Conservation (phyloP, 495 filamentous ascomycete genomes). For the Trichocladium antarcticum region DNA sequence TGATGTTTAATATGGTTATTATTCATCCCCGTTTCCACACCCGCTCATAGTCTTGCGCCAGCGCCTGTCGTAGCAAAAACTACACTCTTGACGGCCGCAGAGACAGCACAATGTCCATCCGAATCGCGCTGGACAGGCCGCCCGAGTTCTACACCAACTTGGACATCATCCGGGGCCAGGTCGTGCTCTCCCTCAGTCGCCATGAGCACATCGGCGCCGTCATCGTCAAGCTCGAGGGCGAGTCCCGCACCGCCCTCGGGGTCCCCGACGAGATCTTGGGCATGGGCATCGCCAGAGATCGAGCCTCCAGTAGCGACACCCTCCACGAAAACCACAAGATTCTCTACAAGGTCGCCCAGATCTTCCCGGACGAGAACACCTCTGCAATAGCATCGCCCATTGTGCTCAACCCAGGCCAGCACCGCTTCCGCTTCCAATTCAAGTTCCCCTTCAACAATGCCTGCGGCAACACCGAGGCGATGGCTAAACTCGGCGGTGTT, state of each 20-base stretch:
- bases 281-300: conserved; percentile 18
- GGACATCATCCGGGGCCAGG: conserved; percentile 57
- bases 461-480: conserved; percentile 48
- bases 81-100: too few species aligned
- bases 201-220: conserved; percentile 63
- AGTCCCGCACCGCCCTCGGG: conserved; percentile 53
- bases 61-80: too few species aligned
- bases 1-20: too few species aligned
- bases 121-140: conserved; percentile 62
- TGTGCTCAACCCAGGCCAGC: conserved; percentile 61
- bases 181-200: conserved; percentile 52
- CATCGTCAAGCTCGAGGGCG: conserved; percentile 89
- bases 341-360: conserved; percentile 65
- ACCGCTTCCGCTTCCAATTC: conserved; percentile 86
- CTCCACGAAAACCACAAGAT: conserved; percentile 48
- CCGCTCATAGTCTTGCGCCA: too few species aligned
- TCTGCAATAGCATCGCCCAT: conserved; percentile 50
- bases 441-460: conserved; percentile 91
- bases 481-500: conserved; percentile 35
- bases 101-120: conserved; percentile 62
- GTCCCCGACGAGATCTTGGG: conserved; percentile 19
- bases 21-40: too few species aligned
- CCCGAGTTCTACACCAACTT: conserved; percentile 80
- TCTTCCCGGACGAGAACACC: conserved; percentile 54
- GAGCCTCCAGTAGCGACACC: conserved; percentile 26